Base-by-base conservation (phyloP, 495 filamentous ascomycete genomes). In the Rostrohypoxylon terebratum region DNA sequence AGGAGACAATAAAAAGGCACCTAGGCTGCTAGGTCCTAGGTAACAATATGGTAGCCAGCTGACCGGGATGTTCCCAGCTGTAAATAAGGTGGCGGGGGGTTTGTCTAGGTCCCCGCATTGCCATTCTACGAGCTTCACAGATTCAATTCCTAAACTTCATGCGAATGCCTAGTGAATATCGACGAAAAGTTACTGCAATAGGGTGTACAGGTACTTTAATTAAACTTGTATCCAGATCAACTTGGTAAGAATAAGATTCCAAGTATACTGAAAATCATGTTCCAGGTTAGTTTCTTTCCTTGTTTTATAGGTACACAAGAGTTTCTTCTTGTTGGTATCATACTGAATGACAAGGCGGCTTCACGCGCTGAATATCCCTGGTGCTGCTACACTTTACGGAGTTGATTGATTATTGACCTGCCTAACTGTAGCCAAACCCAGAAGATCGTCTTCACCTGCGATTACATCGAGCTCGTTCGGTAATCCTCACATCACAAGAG, bases 391-490 rank as follows among this genome's bases (percentile, higher is more conserved):
- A 44, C 11, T 20, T 20, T 40, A n/a, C 34, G 11, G 1, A 33
- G 16, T 18, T 3, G 8, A 25, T 20, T 20, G 7, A 18, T 57
- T 47, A 13, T 57, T 73, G 50, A 69, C 62, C 25, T 53, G n/a
- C 18, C 57, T 4, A 16, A 21, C 57, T 44, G 25, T 75, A 87
- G 77, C 82, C 84, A 67, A 71, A 88, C 59, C 86, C 83, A 28
- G 83, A 88, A 74, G 85, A 88, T 72, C 77, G 75, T 14, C 79
- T 87, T 34, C 83, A 85, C 53, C 86, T 96, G 20, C 91, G 94
- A 47, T 83, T 92, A 70, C 94, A 97, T 84, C 90, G 94, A 38
- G 94, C 94, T 54, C 89, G 92, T 48, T 92, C 91, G 34, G 93
- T 96, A 6, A 84, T 95, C 20, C 87, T 97, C 51, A 96, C 94